phyloP scores from a whole-genome alignment of 1,139 yeast species.

The Saccharomyces hybrid region DNA sequence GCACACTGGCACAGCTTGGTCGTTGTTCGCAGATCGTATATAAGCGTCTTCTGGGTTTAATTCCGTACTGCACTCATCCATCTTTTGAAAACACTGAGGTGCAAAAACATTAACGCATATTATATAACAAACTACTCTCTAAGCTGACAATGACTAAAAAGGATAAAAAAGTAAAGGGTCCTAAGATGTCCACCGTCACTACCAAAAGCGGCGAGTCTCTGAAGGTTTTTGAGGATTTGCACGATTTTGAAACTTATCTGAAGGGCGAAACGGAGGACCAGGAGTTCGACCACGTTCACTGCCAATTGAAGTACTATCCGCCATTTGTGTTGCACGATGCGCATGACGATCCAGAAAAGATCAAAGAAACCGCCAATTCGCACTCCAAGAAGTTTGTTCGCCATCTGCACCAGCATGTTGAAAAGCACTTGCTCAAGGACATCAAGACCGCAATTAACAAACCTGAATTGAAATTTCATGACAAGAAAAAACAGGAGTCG shows the following conservation, averaged over 20 bases:
- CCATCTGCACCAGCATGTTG: conserved; percentile 66
- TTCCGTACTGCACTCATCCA: neutral
- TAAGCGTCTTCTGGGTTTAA: neutral
- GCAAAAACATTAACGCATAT: neutral
- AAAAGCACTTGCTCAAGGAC: conserved; percentile 61
- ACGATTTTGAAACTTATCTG: conserved; percentile 54
- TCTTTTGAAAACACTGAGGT: neutral
- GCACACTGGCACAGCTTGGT: too few species aligned
- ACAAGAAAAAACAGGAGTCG: conserved; percentile 43
- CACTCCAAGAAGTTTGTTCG: conserved; percentile 66
- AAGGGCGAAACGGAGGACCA: conserved; percentile 75
- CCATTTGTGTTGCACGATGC: conserved; percentile 64
- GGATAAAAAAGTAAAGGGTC: conserved; percentile 28
- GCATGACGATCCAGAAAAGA: conserved; percentile 62
- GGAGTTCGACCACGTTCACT: conserved; percentile 62
- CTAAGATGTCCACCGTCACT: conserved; percentile 23
- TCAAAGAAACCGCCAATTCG: conserved; percentile 65
- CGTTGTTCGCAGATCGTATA: too few species aligned
- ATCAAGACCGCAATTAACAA: conserved; percentile 56
- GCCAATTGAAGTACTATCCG: conserved; percentile 59
- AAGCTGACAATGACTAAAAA: conserved; percentile 6
- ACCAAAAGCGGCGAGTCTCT: conserved; percentile 27
- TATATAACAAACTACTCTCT: neutral
- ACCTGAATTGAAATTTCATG: conserved; percentile 43
- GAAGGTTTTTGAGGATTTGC: conserved; percentile 51